Conservation (phyloP, 2,329 filamentous ascomycete genomes). For the Akanthomyces uredinophilus region DNA sequence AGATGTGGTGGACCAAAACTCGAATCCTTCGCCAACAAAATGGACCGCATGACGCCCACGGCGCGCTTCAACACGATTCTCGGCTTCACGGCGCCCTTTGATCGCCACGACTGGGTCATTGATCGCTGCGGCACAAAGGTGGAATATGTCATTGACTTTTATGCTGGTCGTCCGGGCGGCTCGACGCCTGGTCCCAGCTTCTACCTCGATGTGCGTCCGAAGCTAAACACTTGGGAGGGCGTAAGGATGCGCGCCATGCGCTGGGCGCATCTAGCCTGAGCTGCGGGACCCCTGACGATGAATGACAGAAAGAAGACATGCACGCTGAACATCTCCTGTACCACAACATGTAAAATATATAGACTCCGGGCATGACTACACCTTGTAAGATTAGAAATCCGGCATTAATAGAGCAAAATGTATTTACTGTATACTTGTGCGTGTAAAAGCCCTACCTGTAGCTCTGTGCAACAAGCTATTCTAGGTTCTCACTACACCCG, state of each 20-base stretch:
- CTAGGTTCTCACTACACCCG: neutral
- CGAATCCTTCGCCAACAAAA: conserved; percentile 75
- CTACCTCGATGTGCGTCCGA: conserved; percentile 63
- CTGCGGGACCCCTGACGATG: no score
- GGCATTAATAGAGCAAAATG: conserved; percentile 12
- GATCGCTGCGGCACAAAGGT: conserved; percentile 81
- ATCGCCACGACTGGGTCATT: conserved; percentile 95
- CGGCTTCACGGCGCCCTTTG: conserved; percentile 89
- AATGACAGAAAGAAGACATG: neutral
- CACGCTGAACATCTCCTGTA: conserved; percentile 11
- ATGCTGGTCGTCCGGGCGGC: conserved; percentile 59
- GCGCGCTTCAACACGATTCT: conserved; percentile 77
- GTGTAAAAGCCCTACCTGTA: neutral
- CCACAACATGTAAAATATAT: conserved; percentile 3
- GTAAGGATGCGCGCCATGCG: conserved; percentile 59
- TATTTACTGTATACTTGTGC: neutral
- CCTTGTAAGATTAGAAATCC: neutral
- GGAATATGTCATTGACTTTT: conserved; percentile 98
- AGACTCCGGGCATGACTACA: neutral
- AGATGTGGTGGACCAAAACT: conserved; percentile 71
- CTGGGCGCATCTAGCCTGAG: conserved; percentile 44
- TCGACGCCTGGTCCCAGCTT: conserved; percentile 47
- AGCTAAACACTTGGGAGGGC: conserved; percentile 63
- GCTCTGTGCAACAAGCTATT: neutral
- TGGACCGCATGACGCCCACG: conserved; percentile 66